Evolutionary conservation across 345 rosid genomes (phyloP).

Genomic region (Anastatica hierochuntica): DNA sequence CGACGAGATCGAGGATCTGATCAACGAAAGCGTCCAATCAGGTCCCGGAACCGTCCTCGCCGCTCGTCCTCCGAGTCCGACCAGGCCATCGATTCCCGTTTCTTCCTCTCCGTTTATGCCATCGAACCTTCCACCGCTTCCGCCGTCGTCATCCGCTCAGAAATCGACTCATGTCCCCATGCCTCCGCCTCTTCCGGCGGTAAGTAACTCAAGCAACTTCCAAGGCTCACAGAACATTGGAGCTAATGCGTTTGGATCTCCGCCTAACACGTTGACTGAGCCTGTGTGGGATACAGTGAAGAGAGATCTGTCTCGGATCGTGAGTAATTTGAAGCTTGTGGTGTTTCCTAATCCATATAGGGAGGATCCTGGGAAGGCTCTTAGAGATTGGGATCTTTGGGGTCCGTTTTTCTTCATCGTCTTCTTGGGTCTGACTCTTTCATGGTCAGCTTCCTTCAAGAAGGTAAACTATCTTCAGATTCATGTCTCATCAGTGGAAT

Average conservation of each 20-base stretch:
- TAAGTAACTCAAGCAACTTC: conserved; percentile 10
- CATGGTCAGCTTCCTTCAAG: conserved; percentile 6
- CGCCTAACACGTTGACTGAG: conserved; percentile 89
- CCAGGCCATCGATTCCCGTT: conserved; percentile 61
- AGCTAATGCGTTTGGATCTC: conserved; percentile 54
- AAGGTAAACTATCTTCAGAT: no score
- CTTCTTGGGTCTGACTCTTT: conserved; percentile 78
- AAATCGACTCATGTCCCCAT: conserved; percentile 26
- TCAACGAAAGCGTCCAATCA: conserved; percentile 56
- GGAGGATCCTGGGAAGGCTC: conserved; percentile 95
- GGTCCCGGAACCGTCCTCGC: conserved; percentile 61
- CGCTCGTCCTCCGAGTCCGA: no score
- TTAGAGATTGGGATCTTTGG: conserved; percentile 99
- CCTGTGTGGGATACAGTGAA: conserved; percentile 97
- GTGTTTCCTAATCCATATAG: conserved; percentile 89
- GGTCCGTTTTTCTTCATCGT: conserved; percentile 96
- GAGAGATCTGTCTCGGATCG: conserved; percentile 91
- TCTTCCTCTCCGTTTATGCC: conserved; percentile 54
- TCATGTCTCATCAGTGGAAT: no score
- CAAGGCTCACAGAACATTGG: conserved; percentile 3
- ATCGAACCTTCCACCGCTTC: conserved; percentile 49
- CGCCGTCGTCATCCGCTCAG: conserved; percentile 18
- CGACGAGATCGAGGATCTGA: conserved; percentile 92
- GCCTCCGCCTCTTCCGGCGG: conserved; percentile 34
- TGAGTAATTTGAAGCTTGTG: conserved; percentile 89